Evolutionary conservation across 768 basidiomycete species (phyloP).

Genomic region (Austroboletus eburneus): DNA sequence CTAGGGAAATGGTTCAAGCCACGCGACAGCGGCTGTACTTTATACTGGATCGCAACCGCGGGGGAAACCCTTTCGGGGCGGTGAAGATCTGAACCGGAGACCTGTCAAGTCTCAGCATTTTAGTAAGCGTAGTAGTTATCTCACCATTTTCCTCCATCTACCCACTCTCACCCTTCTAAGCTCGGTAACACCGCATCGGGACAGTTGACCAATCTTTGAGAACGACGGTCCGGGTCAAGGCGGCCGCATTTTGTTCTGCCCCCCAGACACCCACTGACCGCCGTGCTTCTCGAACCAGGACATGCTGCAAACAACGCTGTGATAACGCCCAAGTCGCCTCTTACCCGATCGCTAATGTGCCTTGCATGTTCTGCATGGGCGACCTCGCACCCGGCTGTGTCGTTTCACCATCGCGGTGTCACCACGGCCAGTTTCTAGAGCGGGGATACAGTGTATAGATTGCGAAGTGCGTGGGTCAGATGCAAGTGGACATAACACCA

Average conservation of each 20-base stretch:
- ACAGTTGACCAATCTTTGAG: neutral
- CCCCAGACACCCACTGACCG: too few relatives aligned
- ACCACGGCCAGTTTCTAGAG: conserved; percentile 17
- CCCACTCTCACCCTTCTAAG: too few relatives aligned
- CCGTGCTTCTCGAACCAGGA: neutral
- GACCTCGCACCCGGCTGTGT: neutral
- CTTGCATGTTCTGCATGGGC: conserved; percentile 11
- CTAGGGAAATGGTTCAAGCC: neutral
- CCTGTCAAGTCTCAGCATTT: too few relatives aligned
- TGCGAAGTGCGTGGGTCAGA: neutral
- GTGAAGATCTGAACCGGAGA: neutral
- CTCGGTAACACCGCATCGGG: too few relatives aligned
- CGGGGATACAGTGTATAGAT: conserved; percentile 21
- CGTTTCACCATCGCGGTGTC: neutral
- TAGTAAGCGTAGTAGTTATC: too few relatives aligned
- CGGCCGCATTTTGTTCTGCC: neutral
- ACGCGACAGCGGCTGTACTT: conserved; percentile 3
- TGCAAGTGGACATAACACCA: conserved; percentile 23
- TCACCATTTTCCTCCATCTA: too few relatives aligned
- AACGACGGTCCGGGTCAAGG: neutral
- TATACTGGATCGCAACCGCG: conserved; percentile 11
- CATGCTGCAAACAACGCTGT: conserved; percentile 10
- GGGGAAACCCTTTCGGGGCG: neutral
- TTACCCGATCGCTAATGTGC: neutral
- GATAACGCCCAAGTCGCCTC: neutral